A percentile compares a stretch with the other conserved stretches of the same genome.
These are phyloP conservation scores for Leptodermis oblonga DNA, from an alignment of 257 asterid species.

Conservation along the genomic window DNA sequence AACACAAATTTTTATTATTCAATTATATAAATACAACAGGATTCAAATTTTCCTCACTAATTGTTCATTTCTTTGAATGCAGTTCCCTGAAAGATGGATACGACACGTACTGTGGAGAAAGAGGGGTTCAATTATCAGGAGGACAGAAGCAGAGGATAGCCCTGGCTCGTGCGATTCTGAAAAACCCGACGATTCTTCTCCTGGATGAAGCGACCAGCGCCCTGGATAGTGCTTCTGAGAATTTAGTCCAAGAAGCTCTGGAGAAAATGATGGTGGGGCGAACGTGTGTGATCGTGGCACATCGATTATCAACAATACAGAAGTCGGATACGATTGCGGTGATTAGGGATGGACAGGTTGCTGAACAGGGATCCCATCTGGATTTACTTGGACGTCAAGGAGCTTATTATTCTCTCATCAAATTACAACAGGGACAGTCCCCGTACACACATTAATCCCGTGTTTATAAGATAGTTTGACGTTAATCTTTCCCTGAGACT, in stretches of 20 bases:
- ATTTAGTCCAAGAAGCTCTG: constrained; percentile 55
- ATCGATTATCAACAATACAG: constrained; percentile 59
- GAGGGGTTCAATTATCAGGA: constrained; percentile 74
- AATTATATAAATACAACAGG: too few species aligned
- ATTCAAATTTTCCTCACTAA: too few species aligned
- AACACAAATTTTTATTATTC: too few species aligned
- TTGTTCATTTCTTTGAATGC: too few species aligned
- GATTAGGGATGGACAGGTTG: constrained; percentile 58
- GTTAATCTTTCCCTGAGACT: too few species aligned
- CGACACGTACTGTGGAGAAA: constrained; percentile 63
- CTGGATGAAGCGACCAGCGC: constrained; percentile 80
- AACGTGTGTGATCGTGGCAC: constrained; percentile 67
- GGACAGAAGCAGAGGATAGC: constrained; percentile 76
- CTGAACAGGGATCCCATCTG: constrained; percentile 64
- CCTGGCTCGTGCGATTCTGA: constrained; percentile 65
- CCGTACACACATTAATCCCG: constrained; percentile 9
- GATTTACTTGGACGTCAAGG: constrained; percentile 50
- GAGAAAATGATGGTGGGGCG: constrained; percentile 58
- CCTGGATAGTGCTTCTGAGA: constrained; percentile 57
- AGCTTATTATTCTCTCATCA: constrained; percentile 50
- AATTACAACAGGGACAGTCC: constrained; percentile 35
- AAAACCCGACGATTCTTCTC: constrained; percentile 67
- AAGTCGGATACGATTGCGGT: constrained; percentile 57
- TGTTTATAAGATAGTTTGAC: too few species aligned
- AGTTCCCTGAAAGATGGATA: constrained; percentile 63